Percentiles rank a stretch among this genome's conserved stretches.
Conservation (phyloP, 2,329 filamentous ascomycete species). For the Trichoderma semiorbis region DNA sequence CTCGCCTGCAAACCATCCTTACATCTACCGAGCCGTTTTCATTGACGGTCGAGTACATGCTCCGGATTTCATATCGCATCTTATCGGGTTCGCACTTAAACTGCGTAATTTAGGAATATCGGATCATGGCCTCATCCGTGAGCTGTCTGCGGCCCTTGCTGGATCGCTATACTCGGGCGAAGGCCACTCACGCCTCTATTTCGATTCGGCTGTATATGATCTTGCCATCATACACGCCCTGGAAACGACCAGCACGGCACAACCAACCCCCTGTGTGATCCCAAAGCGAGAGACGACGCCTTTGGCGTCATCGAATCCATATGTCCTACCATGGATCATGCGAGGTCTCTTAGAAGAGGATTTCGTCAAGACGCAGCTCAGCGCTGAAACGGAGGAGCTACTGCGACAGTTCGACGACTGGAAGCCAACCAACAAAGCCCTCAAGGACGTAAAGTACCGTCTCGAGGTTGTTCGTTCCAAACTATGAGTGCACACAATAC, state of each 20-base stretch:
- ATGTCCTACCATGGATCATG: slow-evolving; percentile 93
- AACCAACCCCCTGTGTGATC: slow-evolving; percentile 19
- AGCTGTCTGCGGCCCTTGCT: slow-evolving; percentile 82
- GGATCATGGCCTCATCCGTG: slow-evolving; percentile 89
- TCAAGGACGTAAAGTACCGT: slow-evolving; percentile 95
- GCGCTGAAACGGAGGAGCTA: slow-evolving; percentile 71
- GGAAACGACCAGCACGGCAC: slow-evolving; percentile 60
- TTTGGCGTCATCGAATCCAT: slow-evolving; percentile 68
- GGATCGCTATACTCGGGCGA: slow-evolving; percentile 89
- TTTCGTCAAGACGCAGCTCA: slow-evolving; percentile 77
- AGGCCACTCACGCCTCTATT: slow-evolving; percentile 90
- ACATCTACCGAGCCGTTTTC: slow-evolving; percentile 94
- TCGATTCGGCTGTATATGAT: slow-evolving; percentile 81
- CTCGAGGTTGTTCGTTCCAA: slow-evolving; percentile 89
- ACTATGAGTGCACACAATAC: slow-evolving; percentile 44
- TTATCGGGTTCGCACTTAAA: slow-evolving; percentile 90
- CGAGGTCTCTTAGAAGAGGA: slow-evolving; percentile 89
- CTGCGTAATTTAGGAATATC: slow-evolving; percentile 88
- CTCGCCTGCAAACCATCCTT: slow-evolving; percentile 79
- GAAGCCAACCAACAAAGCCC: slow-evolving; percentile 82
- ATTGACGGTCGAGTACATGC: slow-evolving; percentile 90
- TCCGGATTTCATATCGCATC: slow-evolving; percentile 87
- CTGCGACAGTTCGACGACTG: slow-evolving; percentile 89
- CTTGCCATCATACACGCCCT: slow-evolving; percentile 70
- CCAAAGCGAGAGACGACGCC: slow-evolving; percentile 24